Conservation (phyloP, 306 rosid species). For the Trifolium subterraneum region DNA sequence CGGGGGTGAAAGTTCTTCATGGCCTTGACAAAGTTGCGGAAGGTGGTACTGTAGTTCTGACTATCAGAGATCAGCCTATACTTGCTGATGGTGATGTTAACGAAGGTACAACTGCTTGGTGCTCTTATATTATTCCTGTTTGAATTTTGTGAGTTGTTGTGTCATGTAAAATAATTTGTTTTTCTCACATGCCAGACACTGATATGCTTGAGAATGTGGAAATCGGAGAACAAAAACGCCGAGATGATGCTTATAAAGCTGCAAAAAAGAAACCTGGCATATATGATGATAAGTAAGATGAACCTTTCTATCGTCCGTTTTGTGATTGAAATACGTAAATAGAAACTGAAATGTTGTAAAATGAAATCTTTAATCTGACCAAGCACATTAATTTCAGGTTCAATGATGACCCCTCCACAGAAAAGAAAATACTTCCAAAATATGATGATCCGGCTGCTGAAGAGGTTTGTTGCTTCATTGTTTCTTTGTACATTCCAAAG, state of each 20-base stretch:
- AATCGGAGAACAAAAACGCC: conserved; percentile 87
- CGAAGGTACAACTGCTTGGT: conserved; percentile 64
- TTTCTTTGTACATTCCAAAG: conserved; percentile 30
- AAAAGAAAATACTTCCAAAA: conserved; percentile 90
- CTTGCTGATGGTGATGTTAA: conserved; percentile 87
- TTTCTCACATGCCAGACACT: conserved; percentile 63
- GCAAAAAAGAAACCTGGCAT: conserved; percentile 83
- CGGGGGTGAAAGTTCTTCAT: conserved; percentile 94
- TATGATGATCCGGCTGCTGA: conserved; percentile 85
- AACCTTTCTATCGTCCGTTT: background rate
- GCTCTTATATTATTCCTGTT: conserved; percentile 34
- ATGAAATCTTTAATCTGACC: conserved; percentile 26
- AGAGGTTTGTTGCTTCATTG: conserved; percentile 59
- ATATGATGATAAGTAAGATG: conserved; percentile 84
- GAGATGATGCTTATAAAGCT: conserved; percentile 89
- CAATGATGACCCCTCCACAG: conserved; percentile 74
- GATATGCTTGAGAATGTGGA: conserved; percentile 97
- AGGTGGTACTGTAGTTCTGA: conserved; percentile 93
- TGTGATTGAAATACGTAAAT: conserved; percentile 11
- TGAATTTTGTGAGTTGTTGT: conserved; percentile 38
- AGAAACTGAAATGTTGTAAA: conserved; percentile 18
- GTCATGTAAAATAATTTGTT: conserved; percentile 42
- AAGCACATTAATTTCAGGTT: conserved; percentile 60
- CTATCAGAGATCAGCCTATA: conserved; percentile 89
- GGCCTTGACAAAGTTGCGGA: conserved; percentile 93